Conservation (phyloP, 1,284 basidiomycete genomes). For the Flammula alnicola region DNA sequence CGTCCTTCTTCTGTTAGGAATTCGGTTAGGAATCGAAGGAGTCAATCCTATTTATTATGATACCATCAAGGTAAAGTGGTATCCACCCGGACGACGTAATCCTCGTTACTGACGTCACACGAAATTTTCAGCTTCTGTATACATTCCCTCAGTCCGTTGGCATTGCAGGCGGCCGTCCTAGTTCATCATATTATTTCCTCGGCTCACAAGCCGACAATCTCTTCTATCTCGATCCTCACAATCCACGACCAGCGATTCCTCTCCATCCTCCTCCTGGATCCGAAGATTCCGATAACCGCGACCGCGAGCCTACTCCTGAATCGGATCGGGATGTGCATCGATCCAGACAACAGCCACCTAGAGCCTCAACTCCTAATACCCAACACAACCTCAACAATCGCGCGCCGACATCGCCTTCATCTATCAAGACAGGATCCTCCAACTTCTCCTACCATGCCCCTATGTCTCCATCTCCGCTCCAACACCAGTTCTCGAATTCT, state of each 20-base stretch:
- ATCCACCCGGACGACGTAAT: neutral
- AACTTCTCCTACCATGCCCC: conserved; percentile 62
- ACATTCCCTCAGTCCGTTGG: conserved; percentile 95
- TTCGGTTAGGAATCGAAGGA: conserved; percentile 88
- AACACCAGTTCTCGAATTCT: conserved; percentile 59
- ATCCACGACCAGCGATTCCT: conserved; percentile 82
- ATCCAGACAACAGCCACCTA: too few relatives aligned
- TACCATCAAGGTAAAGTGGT: conserved; percentile 78
- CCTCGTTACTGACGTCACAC: neutral
- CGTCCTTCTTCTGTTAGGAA: conserved; percentile 86
- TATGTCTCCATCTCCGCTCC: conserved; percentile 60
- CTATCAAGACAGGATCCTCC: conserved; percentile 56
- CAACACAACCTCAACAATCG: too few relatives aligned
- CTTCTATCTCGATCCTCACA: conserved; percentile 97
- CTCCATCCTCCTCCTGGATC: conserved; percentile 62
- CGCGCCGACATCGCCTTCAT: conserved; percentile 58
- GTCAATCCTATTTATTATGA: conserved; percentile 97
- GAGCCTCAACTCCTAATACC: too few relatives aligned
- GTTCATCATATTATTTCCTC: conserved; percentile 97
- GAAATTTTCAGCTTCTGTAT: conserved; percentile 73
- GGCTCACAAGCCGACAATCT: conserved; percentile 88
- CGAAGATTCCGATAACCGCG: neutral
- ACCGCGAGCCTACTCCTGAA: conserved; percentile 29
- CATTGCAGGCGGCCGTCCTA: conserved; percentile 94
- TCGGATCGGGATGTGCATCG: conserved; percentile 33